Evolutionary conservation across 1,284 basidiomycete genomes (phyloP).

Genomic region (Cutaneotrichosporon arboriforme): DNA sequence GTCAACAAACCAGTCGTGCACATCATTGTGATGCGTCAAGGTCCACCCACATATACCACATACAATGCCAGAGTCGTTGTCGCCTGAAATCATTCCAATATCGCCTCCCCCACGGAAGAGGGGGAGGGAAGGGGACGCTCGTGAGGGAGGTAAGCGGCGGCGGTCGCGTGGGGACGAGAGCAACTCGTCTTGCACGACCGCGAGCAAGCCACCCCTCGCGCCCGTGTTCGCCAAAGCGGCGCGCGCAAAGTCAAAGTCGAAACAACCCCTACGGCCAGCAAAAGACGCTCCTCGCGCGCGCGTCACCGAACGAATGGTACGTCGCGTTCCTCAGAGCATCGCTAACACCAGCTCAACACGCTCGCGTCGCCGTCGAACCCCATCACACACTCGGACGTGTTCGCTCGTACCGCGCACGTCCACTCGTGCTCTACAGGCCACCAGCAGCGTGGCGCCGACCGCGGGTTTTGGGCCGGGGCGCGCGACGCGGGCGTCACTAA

Average conservation of each 20-base stretch:
- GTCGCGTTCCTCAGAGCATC: background rate
- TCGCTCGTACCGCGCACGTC: constrained; percentile 38
- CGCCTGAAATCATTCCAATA: constrained; percentile 3
- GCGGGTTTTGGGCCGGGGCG: constrained; percentile 22
- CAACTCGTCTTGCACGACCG: background rate
- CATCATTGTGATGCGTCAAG: no score
- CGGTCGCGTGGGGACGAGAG: background rate
- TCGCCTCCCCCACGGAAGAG: background rate
- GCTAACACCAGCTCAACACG: constrained; percentile 27
- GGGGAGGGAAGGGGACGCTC: no score
- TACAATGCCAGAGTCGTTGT: background rate
- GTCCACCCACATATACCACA: background rate
- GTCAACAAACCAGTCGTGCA: constrained; percentile 21
- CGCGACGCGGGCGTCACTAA: background rate
- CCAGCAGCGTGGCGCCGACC: constrained; percentile 38
- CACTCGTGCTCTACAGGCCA: constrained; percentile 42
- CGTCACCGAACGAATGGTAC: constrained; percentile 33
- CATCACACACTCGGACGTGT: constrained; percentile 42
- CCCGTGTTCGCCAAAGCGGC: background rate
- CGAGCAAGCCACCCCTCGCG: no score
- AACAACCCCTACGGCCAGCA: background rate
- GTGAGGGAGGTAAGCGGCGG: background rate
- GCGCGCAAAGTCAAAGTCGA: background rate
- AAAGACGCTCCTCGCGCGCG: background rate
- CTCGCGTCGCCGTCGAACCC: constrained; percentile 32